These are phyloP conservation scores for Fraxinus americana DNA, from an alignment of 257 asterid species.

Conservation along the genomic window DNA sequence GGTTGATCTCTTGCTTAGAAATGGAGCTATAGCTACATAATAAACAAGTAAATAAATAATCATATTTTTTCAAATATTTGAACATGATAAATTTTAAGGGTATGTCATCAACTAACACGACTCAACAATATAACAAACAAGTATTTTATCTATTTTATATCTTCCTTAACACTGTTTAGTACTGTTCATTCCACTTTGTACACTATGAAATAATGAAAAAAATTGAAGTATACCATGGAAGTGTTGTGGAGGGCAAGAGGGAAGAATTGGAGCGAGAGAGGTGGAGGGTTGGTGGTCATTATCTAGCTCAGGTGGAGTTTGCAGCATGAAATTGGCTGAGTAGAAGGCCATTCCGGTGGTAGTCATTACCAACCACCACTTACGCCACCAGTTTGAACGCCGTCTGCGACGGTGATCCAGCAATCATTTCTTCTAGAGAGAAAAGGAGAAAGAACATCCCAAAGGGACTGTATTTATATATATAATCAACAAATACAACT, in stretches of 20 bases:
- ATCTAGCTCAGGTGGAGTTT: slow-evolving; percentile 59
- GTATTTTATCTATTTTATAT: too few species aligned
- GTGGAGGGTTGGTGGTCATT: slow-evolving; percentile 40
- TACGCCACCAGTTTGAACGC: slow-evolving; percentile 24
- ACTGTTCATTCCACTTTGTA: too few species aligned
- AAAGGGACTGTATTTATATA: background rate
- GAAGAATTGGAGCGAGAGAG: slow-evolving; percentile 41
- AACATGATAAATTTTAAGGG: background rate
- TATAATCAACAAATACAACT: background rate
- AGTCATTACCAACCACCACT: slow-evolving; percentile 43
- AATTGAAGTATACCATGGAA: slow-evolving; percentile 36
- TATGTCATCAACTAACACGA: background rate
- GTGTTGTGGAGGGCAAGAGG: slow-evolving; percentile 54
- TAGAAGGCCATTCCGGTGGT: slow-evolving; percentile 69
- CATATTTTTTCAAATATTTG: background rate
- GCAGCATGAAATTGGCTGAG: slow-evolving; percentile 81
- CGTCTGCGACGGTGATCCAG: slow-evolving; percentile 30
- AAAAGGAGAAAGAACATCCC: background rate
- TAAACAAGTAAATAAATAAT: background rate
- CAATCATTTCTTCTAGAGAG: slow-evolving; percentile 7
- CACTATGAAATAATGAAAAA: background rate
- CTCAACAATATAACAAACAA: background rate
- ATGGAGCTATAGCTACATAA: slow-evolving; percentile 32
- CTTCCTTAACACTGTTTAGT: too few species aligned
- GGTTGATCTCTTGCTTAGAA: slow-evolving; percentile 50